Base-by-base conservation (phyloP, 73 alveolate genomes). In the Paramecium pentaurelia region DNA sequence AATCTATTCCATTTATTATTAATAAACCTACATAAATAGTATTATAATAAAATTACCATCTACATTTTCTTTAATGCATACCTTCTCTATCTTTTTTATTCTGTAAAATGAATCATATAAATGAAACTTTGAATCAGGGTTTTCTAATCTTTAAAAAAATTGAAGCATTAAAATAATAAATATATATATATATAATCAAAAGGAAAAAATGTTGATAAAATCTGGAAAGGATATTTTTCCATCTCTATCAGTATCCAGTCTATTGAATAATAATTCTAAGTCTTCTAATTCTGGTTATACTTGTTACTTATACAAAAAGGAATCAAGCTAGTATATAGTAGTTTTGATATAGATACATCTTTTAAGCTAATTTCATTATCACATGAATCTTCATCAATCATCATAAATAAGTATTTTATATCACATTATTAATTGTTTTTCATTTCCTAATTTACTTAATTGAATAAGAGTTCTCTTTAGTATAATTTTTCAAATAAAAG, bases 1-100 rank as follows among this genome's bases (percentile, higher is more conserved):
- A 89, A 11, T 75, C 91, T 27, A 80, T 42, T 80, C 91, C 91
- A 80, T 80, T 49, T 12, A 80, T 80, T 1, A 80, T 49, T 22
- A 80, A 47, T 27, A 80, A 80, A 12, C 60, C 87, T 73, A 30
- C 1, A 22, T 0, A 16, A 54, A 49, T 12, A 14, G 27, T 4
- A 38, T 38, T 38, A 30, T 71, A 4, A 34, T 30, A 30, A 6
- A 1, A 71, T 30, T 71, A 71, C 71, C 89, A 77, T 77, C 89
- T n/a, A 77, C 71, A 80, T 80, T 36, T 80, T 77, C 71, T 77
- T 77, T 77, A 0, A 9, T 2, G 28, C 64, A 44, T 14, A 77
- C 64, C 6, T 80, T 80, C 54, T 80, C 45, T 47, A 80, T 42
- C 14, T 80, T 80, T 30, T 44, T n/a, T 8, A 80, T 44, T 22